Evolutionary conservation across 352 stramenopile species (phyloP).

Genomic region (Phytophthora foliorum): DNA sequence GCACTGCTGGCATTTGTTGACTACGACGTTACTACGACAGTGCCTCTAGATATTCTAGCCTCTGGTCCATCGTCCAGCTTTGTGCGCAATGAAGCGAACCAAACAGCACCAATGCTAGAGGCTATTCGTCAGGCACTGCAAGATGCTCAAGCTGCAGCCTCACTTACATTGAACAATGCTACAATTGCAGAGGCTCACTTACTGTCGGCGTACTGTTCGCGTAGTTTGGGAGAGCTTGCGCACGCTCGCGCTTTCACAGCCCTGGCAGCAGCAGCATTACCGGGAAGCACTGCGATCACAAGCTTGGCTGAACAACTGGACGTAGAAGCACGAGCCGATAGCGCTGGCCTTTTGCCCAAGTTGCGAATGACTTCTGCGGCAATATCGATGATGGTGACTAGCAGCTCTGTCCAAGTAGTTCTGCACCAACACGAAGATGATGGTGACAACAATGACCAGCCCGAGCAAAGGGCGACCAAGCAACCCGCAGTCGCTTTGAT

Average conservation of each 20-base stretch:
- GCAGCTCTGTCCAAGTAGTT: background rate
- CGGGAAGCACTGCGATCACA: slow-evolving; percentile 34
- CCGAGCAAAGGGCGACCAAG: slow-evolving; percentile 13
- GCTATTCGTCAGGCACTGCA: slow-evolving; percentile 56
- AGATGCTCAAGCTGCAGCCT: slow-evolving; percentile 44
- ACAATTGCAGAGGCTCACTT: slow-evolving; percentile 41
- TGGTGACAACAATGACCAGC: slow-evolving; percentile 42
- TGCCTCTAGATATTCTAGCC: slow-evolving; percentile 36
- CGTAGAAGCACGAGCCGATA: slow-evolving; percentile 33
- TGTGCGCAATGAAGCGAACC: slow-evolving; percentile 14
- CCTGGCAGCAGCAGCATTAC: slow-evolving; percentile 36
- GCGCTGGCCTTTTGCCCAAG: slow-evolving; percentile 20
- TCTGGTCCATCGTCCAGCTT: slow-evolving; percentile 14
- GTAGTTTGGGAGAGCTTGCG: slow-evolving; percentile 46
- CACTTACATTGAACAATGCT: slow-evolving; percentile 33
- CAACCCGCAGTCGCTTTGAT: slow-evolving; percentile 1
- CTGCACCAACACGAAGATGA: slow-evolving; percentile 19
- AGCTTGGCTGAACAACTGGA: slow-evolving; percentile 46
- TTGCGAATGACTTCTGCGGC: slow-evolving; percentile 22
- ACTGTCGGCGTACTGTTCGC: slow-evolving; percentile 50
- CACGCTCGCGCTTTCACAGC: slow-evolving; percentile 40
- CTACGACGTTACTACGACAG: slow-evolving; percentile 42
- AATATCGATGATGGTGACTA: slow-evolving; percentile 13
- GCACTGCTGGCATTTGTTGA: slow-evolving; percentile 49
- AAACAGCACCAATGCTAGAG: slow-evolving; percentile 35